Conservation (phyloP, 768 basidiomycete species). For the Lyophyllum decastes region DNA sequence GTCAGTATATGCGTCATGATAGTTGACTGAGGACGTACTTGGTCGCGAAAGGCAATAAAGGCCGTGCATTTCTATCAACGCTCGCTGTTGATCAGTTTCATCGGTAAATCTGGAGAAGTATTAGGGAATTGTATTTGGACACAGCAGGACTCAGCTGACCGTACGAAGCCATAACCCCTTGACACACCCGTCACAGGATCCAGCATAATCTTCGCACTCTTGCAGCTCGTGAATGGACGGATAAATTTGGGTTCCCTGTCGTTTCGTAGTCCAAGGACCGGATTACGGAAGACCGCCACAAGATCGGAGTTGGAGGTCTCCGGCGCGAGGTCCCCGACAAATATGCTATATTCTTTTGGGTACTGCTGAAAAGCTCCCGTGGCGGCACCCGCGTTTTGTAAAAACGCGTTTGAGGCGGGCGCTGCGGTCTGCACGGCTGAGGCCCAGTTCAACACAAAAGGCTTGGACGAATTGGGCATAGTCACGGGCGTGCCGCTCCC, state of each 20-base stretch:
- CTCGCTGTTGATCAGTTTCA: constrained; percentile 86
- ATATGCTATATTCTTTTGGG: constrained; percentile 89
- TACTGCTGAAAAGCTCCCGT: constrained; percentile 53
- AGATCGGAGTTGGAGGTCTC: constrained; percentile 95
- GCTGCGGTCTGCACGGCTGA: constrained; percentile 36
- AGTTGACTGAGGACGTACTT: constrained; percentile 51
- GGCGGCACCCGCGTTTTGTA: constrained; percentile 23
- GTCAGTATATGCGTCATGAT: constrained; percentile 31
- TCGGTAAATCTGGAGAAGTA: constrained; percentile 69
- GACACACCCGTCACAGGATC: constrained; percentile 89
- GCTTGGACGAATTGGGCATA: constrained; percentile 87
- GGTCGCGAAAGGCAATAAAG: constrained; percentile 87
- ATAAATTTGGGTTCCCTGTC: constrained; percentile 90
- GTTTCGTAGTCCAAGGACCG: constrained; percentile 80
- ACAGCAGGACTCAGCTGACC: constrained; percentile 44
- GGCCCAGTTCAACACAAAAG: constrained; percentile 85
- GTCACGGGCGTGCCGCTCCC: constrained; percentile 45
- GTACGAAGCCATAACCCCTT: constrained; percentile 90
- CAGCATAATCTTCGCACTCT: constrained; percentile 95
- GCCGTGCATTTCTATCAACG: constrained; percentile 90
- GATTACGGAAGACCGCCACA: constrained; percentile 91
- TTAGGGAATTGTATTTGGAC: constrained; percentile 13
- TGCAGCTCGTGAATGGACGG: constrained; percentile 86
- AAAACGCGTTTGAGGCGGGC: constrained; percentile 31
- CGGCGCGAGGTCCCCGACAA: constrained; percentile 91